Percentiles rank a stretch among this genome's conserved stretches.
Conservation (phyloP, 768 basidiomycete genomes). For the Daedalea quercina region DNA sequence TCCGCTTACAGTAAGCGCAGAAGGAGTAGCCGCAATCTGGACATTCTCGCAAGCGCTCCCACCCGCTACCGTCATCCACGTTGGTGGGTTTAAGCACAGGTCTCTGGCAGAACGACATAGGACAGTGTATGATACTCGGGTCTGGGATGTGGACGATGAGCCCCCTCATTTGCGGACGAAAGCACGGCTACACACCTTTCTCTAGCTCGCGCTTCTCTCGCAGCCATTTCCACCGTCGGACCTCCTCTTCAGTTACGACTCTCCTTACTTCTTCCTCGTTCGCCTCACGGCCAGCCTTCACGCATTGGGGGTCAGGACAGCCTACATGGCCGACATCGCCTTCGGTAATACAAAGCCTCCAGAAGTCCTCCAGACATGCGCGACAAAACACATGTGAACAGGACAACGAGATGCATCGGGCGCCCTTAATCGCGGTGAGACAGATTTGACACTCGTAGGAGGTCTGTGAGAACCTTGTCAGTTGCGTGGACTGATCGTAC, state of each 20-base stretch:
- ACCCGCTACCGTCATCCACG: conserved; percentile 52
- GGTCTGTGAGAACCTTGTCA: conserved; percentile 49
- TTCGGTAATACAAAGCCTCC: conserved; percentile 74
- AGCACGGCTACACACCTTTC: conserved; percentile 40
- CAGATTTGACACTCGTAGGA: conserved; percentile 77
- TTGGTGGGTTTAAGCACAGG: conserved; percentile 56
- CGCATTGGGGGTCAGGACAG: conserved; percentile 76
- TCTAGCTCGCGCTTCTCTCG: conserved; percentile 67
- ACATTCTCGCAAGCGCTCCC: conserved; percentile 70
- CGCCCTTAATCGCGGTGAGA: conserved; percentile 65
- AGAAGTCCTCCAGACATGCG: conserved; percentile 74
- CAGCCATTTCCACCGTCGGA: conserved; percentile 74
- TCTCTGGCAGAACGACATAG: conserved; percentile 74
- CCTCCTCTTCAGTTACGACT: conserved; percentile 58
- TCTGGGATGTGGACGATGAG: conserved; percentile 33
- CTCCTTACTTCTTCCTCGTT: conserved; percentile 66
- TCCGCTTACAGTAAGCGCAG: conserved; percentile 74
- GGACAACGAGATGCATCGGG: conserved; percentile 59
- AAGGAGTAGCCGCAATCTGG: conserved; percentile 69
- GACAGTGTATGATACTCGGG: conserved; percentile 76
- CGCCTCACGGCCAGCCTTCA: conserved; percentile 56
- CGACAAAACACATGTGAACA: conserved; percentile 83
- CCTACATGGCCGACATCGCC: conserved; percentile 71
- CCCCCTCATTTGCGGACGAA: not conserved
- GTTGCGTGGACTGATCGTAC: conserved; percentile 41